Evolutionary conservation across 805 yeast species (phyloP).

Genomic region (Cyberlindnera maclurae): DNA sequence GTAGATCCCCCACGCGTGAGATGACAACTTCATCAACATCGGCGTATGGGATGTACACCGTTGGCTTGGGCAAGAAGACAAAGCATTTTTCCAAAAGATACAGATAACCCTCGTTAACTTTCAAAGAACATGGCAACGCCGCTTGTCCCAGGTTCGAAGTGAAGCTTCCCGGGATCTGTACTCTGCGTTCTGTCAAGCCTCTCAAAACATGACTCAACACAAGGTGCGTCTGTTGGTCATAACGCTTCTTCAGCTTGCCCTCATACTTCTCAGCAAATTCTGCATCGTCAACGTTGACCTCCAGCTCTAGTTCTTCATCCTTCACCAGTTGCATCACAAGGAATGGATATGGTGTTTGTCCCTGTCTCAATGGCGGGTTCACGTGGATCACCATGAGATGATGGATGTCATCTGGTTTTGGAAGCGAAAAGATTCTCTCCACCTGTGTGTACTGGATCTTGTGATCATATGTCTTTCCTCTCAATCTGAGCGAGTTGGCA

Average conservation of each 20-base stretch:
- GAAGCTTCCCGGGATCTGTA: slow-evolving; percentile 79
- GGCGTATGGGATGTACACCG: slow-evolving; percentile 79
- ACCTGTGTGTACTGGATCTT: slow-evolving; percentile 86
- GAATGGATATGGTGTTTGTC: slow-evolving; percentile 94
- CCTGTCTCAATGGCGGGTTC: slow-evolving; percentile 96
- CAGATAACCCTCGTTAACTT: slow-evolving; percentile 91
- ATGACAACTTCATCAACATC: slow-evolving; percentile 74
- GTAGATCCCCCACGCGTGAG: slow-evolving; percentile 74
- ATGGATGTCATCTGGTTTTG: slow-evolving; percentile 90
- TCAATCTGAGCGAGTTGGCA: slow-evolving; percentile 73
- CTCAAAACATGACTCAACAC: slow-evolving; percentile 84
- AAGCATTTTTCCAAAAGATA: slow-evolving; percentile 91
- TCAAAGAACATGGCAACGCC: slow-evolving; percentile 85
- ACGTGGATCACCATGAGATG: slow-evolving; percentile 84
- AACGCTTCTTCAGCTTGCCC: slow-evolving; percentile 62
- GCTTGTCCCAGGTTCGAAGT: slow-evolving; percentile 70
- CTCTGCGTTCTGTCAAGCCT: slow-evolving; percentile 83
- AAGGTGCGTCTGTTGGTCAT: slow-evolving; percentile 78
- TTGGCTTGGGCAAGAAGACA: slow-evolving; percentile 88
- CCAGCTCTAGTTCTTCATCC: slow-evolving; percentile 89
- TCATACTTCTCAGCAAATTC: slow-evolving; percentile 73
- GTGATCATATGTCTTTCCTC: slow-evolving; percentile 98
- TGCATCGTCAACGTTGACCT: slow-evolving; percentile 74
- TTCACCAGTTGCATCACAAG: slow-evolving; percentile 81
- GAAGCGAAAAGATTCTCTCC: slow-evolving; percentile 84